Conservation (phyloP, 2,329 filamentous ascomycete genomes). For the Seiridium cupressi region DNA sequence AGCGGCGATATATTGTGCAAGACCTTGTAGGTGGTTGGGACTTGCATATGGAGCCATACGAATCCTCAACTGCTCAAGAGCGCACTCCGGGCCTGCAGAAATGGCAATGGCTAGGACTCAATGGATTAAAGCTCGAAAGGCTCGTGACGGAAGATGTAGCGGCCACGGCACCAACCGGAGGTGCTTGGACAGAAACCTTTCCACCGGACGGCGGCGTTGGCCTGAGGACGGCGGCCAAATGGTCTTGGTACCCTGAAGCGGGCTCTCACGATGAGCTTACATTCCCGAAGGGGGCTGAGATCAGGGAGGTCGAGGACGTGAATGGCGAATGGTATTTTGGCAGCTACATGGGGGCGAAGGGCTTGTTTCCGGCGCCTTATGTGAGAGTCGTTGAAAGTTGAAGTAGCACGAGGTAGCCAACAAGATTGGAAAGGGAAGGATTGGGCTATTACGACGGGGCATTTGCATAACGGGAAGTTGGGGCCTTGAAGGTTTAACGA, state of each 20-base stretch:
- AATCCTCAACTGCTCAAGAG: conserved; percentile 27
- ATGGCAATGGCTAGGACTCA: conserved; percentile 49
- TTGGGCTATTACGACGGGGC: neutral
- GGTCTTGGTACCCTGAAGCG: conserved; percentile 73
- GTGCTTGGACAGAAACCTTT: conserved; percentile 40
- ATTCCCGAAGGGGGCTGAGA: conserved; percentile 81
- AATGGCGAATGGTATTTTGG: conserved; percentile 92
- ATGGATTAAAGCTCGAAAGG: conserved; percentile 37
- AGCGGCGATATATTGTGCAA: conserved; percentile 64
- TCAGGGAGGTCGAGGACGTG: conserved; percentile 80
- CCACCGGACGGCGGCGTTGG: conserved; percentile 77
- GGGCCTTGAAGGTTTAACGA: neutral
- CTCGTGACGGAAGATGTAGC: conserved; percentile 52
- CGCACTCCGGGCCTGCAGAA: conserved; percentile 36
- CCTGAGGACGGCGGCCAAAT: conserved; percentile 61
- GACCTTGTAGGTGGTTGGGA: conserved; percentile 77
- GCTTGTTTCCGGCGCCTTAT: conserved; percentile 79
- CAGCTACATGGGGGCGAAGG: conserved; percentile 76
- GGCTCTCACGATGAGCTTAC: conserved; percentile 71
- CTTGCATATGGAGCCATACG: conserved; percentile 58
- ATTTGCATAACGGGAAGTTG: neutral
- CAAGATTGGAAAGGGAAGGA: neutral
- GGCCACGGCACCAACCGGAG: conserved; percentile 35
- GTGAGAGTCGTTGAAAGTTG: conserved; percentile 47
- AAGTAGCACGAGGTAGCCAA: too few species aligned